Conservation (phyloP, 1,139 yeast genomes). For the Protomyces pachydermus region DNA sequence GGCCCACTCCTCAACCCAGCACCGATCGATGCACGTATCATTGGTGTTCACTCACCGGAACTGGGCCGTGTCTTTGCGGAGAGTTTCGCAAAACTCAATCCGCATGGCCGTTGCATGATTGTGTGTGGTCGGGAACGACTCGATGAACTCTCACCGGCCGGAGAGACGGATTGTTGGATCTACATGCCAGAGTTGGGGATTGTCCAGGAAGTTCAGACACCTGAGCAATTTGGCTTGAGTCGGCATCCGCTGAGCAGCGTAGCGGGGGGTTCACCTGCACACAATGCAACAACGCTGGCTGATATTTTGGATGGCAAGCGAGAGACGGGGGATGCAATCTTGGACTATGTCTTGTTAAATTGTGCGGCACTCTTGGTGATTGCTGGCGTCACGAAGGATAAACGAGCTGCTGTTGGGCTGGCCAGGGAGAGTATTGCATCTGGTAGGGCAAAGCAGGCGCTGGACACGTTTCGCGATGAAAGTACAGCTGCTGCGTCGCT, state of each 20-base stretch:
- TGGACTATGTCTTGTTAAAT: slow-evolving; percentile 82
- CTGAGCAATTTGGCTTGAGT: slow-evolving; percentile 73
- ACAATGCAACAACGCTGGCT: slow-evolving; percentile 64
- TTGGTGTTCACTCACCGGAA: slow-evolving; percentile 79
- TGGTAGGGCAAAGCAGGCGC: slow-evolving; percentile 61
- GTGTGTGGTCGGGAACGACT: slow-evolving; percentile 89
- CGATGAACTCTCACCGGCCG: slow-evolving; percentile 90
- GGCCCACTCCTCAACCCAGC: slow-evolving; percentile 94
- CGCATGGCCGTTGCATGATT: slow-evolving; percentile 59
- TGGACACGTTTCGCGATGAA: slow-evolving; percentile 53
- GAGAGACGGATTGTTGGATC: slow-evolving; percentile 70
- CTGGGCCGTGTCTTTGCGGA: slow-evolving; percentile 80
- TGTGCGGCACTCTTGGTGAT: slow-evolving; percentile 81
- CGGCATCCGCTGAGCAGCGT: slow-evolving; percentile 66
- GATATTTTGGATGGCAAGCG: slow-evolving; percentile 49
- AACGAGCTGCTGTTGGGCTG: slow-evolving; percentile 69
- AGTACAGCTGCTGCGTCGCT: slow-evolving; percentile 36
- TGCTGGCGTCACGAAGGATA: slow-evolving; percentile 59
- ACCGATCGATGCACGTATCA: slow-evolving; percentile 69
- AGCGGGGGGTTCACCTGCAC: slow-evolving; percentile 76
- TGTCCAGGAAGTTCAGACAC: slow-evolving; percentile 42
- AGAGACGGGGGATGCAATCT: slow-evolving; percentile 56
- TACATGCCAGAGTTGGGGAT: slow-evolving; percentile 25
- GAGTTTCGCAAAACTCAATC: slow-evolving; percentile 63
- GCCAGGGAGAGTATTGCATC: slow-evolving; percentile 64